Percentiles rank a stretch among this genome's conserved stretches.
phyloP scores from a whole-genome alignment of 2,329 filamentous ascomycete genomes.

The Penicillium sp. region DNA sequence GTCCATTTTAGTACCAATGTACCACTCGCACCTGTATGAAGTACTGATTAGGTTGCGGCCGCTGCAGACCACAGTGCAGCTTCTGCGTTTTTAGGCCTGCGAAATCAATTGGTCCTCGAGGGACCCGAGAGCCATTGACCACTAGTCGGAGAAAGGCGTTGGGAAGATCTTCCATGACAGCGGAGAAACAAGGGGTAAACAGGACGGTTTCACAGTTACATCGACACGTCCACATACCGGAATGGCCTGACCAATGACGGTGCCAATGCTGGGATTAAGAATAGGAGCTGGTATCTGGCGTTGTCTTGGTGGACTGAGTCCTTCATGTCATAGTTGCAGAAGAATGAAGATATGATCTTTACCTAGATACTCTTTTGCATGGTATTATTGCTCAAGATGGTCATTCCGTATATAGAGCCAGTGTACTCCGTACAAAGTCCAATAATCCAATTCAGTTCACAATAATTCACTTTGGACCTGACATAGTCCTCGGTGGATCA shows the following conservation, averaged over 20 bases:
- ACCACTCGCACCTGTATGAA: not conserved
- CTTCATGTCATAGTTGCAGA: not conserved
- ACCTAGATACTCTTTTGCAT: no score
- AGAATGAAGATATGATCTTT: no score
- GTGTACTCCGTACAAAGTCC: not conserved
- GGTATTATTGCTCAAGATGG: no score
- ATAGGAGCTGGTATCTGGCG: not conserved
- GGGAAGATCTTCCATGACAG: slow-evolving; percentile 4
- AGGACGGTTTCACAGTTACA: slow-evolving; percentile 26
- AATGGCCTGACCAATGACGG: not conserved
- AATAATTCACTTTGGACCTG: slow-evolving; percentile 1
- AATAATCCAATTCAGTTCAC: not conserved
- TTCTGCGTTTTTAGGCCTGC: not conserved
- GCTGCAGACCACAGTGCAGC: not conserved
- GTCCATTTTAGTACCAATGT: not conserved
- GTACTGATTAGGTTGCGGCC: not conserved
- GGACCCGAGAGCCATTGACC: slow-evolving; percentile 6
- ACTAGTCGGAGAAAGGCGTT: not conserved
- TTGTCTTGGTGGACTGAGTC: not conserved
- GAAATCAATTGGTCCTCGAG: not conserved
- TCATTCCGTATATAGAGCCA: not conserved
- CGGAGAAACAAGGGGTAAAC: slow-evolving; percentile 20
- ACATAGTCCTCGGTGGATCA: slow-evolving; percentile 7
- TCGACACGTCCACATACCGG: slow-evolving; percentile 15
- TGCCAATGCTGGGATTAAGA: not conserved